Base-by-base conservation (phyloP, 768 basidiomycete species). In the Phanerochaete sordida region DNA sequence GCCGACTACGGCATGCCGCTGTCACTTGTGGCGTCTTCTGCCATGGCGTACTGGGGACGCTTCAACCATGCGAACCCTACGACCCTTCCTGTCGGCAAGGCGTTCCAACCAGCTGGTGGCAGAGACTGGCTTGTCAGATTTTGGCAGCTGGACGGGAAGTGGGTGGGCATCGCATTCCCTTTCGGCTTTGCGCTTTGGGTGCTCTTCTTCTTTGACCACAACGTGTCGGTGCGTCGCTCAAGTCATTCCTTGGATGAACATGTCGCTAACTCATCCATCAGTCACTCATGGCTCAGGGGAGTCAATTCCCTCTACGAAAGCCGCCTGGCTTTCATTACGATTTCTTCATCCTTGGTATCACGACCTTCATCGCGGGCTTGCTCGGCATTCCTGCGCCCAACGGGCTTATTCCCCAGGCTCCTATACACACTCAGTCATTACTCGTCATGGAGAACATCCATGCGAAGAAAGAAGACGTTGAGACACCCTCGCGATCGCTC, bases 161-260 rank as follows among this genome's bases (percentile, higher is more conserved):
- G 93, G 90, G 87, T 95, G 2, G 91, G 87, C 12, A 86, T 93
- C 28, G 91, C 94, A 0, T 77, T 95, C 45, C 95, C 94, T 0
- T 97, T 97, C 66, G 95, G 95, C 2, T 72, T 95, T 44, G 77
- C 94, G 23, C 77, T 98, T 5, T 97, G 91, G 85, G 82, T 96
- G 24, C 75, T 97, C 46, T 96, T 98, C 75, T 95, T 95, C 78
- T 97, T 97, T 65, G 94, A 98, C 64, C 91, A 95, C 64, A 95
- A 95, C 65, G 91, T 95, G 56, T 95, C 93, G 49, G 91, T 92
- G 70, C 65, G 88, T 74, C 9, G 1, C n/a, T 37, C 45, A 13
- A 23, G 15, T 27, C 39, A 45, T 28, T n/a, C 28, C 39, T 19
- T 43, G 19, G 8, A 43, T 49, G 35, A 9, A 54, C 50, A 24